Evolutionary conservation across 345 rosid genomes (phyloP).

Genomic region (Cardamine occulta): DNA sequence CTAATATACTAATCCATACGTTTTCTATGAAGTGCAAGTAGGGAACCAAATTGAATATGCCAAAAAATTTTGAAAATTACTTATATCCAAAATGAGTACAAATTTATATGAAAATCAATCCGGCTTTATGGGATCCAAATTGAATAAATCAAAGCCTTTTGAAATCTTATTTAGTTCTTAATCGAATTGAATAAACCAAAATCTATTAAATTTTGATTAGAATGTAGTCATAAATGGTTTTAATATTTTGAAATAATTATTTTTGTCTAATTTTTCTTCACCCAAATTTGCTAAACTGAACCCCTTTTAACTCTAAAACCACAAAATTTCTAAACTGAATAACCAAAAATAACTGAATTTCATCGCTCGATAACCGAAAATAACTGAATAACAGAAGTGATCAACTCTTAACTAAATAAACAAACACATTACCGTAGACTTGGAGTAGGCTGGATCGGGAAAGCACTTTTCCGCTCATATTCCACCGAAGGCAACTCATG

Average conservation of each 20-base stretch:
- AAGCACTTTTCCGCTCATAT: constrained; percentile 57
- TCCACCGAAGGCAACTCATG: constrained; percentile 64
- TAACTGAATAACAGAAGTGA: background rate
- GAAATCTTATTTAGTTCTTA: background rate
- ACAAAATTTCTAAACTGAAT: background rate
- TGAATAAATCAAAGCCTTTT: too few relatives aligned
- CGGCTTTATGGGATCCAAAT: background rate
- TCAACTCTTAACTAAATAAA: background rate
- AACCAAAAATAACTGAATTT: background rate
- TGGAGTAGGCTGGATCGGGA: constrained; percentile 65
- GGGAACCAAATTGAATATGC: too few relatives aligned
- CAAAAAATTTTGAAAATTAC: too few relatives aligned
- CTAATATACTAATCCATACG: background rate
- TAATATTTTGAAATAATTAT: too few relatives aligned
- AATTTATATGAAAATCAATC: too few relatives aligned
- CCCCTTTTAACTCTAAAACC: background rate
- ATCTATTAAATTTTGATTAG: background rate
- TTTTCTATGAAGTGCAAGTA: too few relatives aligned
- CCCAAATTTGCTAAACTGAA: background rate
- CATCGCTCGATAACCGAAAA: background rate
- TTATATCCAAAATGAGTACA: too few relatives aligned
- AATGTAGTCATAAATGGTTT: background rate
- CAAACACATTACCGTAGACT: constrained; percentile 51
- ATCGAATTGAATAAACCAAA: background rate
- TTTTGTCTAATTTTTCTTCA: background rate